Evolutionary conservation across 179 eudicot species (phyloP), one percentile per base, ranked within the genome.

Genomic region (Gypsophila paniculata): DNA sequence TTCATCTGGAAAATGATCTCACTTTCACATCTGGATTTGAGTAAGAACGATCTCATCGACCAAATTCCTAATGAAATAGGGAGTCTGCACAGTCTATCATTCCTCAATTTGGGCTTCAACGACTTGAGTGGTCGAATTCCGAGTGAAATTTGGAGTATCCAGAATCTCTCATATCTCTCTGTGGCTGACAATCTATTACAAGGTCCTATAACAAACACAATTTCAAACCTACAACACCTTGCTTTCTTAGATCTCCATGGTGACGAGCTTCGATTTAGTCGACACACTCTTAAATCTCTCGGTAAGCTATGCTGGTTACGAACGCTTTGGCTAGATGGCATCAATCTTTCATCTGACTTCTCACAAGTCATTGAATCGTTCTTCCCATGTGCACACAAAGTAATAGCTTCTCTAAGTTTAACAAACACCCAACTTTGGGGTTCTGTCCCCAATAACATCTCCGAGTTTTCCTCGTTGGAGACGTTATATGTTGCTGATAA

Each of bases 21-120:
- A 14, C 61, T 75, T 48, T 60, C 77, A 49, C 60, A 68, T 22
- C 77, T 75, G 17, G 62, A 70, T 70, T 17, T 69, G 29, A 19
- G 64, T 11, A 1, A 15, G 11, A 75, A 69, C 39, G 6, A 6
- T 13, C 18, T 76, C 11, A 11, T 0, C 3, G 74, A 68, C 29
- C 13, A 12, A 22, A 75, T 75, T 36, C 53, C 74, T 0, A 51
- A 38, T 85, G 71, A 51, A 52, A 19, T 17, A 58, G 42, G 60
- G 21, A 55, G 60, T 55, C 19, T 19, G 60, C 23, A 55, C 3
- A 55, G 21, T 55, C 60, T 55, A 0, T 6, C 60, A 21, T 55
- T 7, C 12, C 26, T 55, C 60, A 19, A 55, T 55, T 8, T 55
- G 60, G 60, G 21, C 19, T 21, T 6, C 23, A 55, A 55, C 2